These are phyloP conservation scores for Eucalyptus dawsonii DNA, from an alignment of 345 rosid genomes.

Conservation along the genomic window DNA sequence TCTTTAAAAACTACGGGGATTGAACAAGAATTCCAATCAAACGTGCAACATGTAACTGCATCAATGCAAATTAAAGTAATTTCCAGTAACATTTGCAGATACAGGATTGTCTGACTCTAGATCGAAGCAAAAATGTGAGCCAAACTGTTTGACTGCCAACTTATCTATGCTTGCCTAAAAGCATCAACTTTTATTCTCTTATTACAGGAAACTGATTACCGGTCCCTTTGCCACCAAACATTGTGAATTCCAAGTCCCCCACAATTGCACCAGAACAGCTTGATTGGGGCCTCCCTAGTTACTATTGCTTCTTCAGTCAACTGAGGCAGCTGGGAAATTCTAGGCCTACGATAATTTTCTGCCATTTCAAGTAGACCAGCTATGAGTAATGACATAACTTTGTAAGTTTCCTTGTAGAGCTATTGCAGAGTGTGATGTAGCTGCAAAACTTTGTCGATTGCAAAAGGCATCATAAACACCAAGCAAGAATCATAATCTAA, in stretches of 20 bases:
- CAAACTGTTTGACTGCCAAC: not conserved
- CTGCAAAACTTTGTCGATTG: not conserved
- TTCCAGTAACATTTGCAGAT: not conserved
- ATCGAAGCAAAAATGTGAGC: not conserved
- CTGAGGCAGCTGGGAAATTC: not conserved
- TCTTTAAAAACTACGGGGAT: not conserved
- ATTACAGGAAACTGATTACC: not conserved
- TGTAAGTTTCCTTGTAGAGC: not conserved
- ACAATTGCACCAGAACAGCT: not conserved
- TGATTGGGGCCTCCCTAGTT: not conserved
- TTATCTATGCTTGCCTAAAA: not conserved
- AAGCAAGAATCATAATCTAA: not conserved
- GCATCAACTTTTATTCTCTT: not conserved
- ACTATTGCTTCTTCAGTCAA: not conserved
- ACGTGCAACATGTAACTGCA: not conserved
- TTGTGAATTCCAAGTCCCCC: not conserved
- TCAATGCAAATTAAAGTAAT: not conserved
- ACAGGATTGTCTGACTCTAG: not conserved
- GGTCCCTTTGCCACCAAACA: not conserved
- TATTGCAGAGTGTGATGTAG: not conserved
- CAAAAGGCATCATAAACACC: not conserved
- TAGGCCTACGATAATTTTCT: not conserved
- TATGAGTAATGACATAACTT: not conserved
- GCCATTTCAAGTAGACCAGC: not conserved
- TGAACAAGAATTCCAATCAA: not conserved